Evolutionary conservation across 192 early-diverging fungal species (phyloP), one percentile per base, ranked within the genome.

Genomic region (Funneliformis mosseae): DNA sequence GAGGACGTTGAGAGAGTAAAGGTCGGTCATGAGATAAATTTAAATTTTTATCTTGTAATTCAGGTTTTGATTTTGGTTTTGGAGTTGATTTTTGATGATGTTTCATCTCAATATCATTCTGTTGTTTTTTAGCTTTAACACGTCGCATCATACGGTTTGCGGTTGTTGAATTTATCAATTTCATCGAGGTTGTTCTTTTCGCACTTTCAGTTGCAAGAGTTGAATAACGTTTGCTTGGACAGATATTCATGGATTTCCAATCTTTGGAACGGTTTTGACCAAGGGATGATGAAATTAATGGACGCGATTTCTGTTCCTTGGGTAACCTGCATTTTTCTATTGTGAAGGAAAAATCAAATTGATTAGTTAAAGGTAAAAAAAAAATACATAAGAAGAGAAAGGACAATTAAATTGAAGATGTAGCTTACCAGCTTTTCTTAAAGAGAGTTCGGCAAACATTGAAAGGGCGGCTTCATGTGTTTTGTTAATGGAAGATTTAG

Each of bases 221-320:
- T 64, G 63, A 64, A 64, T 64, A 8, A 64, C 63, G 63, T 64
- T 64, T 64, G 12, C 63, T 64, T 64, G 63, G 63, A 64, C 9
- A 28, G 27, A 4, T 6, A 27, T 64, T 8, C 8, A 14, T 10
- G 11, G 27, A 28, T n/a, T 63, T 27, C 23, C 27, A 23, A 28
- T 64, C 27, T 21, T 23, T 14, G 2, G n/a, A 3, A 27, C 63
- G n/a, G 27, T 28, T 64, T 64, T 3, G 25, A 11, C 27, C 27
- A 28, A 64, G 63, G 12, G 63, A 64, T 23, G 63, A 64, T 27
- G 63, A 5, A 25, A 64, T 9, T 16, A 9, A 23, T 9, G 63
- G 27, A 12, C 27, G 25, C 27, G 23, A 18, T 12, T 23, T 8
- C 12, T 64, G 8, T 7, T 64, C 27, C 27, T 27, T 27, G 25